Evolutionary conservation across 768 basidiomycete genomes (phyloP), one percentile per base, ranked within the genome.

Genomic region (Boletus rufocinnamomeus): DNA sequence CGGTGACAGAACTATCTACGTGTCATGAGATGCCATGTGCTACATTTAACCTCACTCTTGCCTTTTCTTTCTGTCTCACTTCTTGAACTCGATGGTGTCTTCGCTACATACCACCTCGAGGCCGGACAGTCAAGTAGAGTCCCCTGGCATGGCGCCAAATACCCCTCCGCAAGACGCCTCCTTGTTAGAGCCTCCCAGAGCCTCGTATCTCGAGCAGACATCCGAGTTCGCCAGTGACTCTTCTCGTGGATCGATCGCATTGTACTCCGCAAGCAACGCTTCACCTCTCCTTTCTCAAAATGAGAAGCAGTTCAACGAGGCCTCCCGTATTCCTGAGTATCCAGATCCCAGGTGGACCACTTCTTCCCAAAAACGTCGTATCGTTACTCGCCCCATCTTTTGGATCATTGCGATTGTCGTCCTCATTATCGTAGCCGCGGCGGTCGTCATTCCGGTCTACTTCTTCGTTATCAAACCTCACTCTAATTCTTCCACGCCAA

Each of bases 391-490:
- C 2, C 72, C 56, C 37, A 25, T 66, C 41, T 66, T 70, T 40
- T 75, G 72, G 70, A 27, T 72, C 17, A 56, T 74, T 43, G 67
- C 63, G 34, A 47, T 76, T 13, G 60, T 68, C 47, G 63, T 69
- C 38, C 58, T 78, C 34, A 21, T 55, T 17, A 51, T 76, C 28
- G 68, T 77, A 28, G 62, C 75, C 28, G 66, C 72, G 16, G 76
- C 76, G 32, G 73, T 82, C 48, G 70, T 79, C 14, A 64, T 85
- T 8, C 82, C 78, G 0, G 72, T 80, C 52, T 73, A 74, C 50
- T 69, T 74, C 49, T 27, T 72, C 11, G 65, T 67, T 21, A 63
- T 74, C 13, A 72, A 69, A 45, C 63, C 55, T 30, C 64, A 61
- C 45, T 52, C 69, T 4, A 41, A 14, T 16, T 6, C 37, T 21